Conservation (phyloP, 2,329 filamentous ascomycete species). For the Lasiodiplodia hormozganensis region DNA sequence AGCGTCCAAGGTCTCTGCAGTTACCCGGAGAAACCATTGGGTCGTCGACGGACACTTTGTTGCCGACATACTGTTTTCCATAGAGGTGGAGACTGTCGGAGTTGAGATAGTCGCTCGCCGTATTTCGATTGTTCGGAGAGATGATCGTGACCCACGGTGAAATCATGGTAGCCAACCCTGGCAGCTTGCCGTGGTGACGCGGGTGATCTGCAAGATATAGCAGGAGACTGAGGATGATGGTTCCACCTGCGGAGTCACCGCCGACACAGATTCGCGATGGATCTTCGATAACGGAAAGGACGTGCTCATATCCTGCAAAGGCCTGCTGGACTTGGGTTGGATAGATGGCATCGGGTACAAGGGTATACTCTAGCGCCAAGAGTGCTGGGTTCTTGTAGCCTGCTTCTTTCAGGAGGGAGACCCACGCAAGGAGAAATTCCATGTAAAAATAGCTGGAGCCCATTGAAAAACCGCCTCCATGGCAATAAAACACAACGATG, state of each 20-base stretch:
- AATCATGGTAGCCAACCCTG: constrained; percentile 73
- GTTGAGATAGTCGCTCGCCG: constrained; percentile 77
- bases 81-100: constrained; percentile 70
- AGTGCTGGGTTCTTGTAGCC: constrained; percentile 79
- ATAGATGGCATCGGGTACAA: constrained; percentile 76
- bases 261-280: constrained; percentile 71
- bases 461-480: constrained; percentile 85
- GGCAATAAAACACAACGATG: constrained; percentile 81
- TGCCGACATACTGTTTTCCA: constrained; percentile 71
- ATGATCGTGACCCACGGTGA: constrained; percentile 82
- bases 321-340: constrained; percentile 77
- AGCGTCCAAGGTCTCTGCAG: constrained; percentile 70
- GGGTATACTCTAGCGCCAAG: constrained; percentile 80
- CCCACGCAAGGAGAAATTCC: constrained; percentile 79
- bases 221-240: constrained; percentile 74
- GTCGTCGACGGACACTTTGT: constrained; percentile 58
- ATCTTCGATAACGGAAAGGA: constrained; percentile 64
- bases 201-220: constrained; percentile 66
- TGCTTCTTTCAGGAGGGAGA: constrained; percentile 66
- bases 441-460: constrained; percentile 84
- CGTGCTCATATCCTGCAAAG: constrained; percentile 73
- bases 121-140: constrained; percentile 71
- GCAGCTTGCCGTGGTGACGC: constrained; percentile 53
- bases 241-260: constrained; percentile 82
- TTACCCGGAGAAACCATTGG: constrained; percentile 72